Conservation (phyloP, 805 yeast genomes). For the Metschnikowia hibisci region DNA sequence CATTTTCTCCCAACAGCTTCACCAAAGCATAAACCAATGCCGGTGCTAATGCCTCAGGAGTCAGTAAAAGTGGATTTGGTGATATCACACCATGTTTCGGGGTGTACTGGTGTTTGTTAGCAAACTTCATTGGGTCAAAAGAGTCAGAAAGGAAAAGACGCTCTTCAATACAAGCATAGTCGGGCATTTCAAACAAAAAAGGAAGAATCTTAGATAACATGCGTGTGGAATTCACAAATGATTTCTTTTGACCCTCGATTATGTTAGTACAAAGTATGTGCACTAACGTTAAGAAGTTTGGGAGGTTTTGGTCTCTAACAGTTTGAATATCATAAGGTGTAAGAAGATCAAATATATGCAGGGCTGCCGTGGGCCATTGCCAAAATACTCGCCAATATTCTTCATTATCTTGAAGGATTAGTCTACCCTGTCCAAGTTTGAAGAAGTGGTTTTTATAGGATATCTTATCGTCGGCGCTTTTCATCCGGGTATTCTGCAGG, state of each 20-base stretch:
- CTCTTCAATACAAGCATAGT: constrained; percentile 24
- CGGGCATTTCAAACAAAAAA: constrained; percentile 53
- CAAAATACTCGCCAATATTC: constrained; percentile 32
- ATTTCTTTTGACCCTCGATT: constrained; percentile 8
- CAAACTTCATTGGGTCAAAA: constrained; percentile 38
- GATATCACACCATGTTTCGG: too few species aligned
- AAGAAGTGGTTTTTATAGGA: constrained; percentile 58
- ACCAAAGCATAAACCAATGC: constrained; percentile 43
- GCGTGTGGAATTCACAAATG: constrained; percentile 56
- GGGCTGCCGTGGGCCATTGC: constrained; percentile 43
- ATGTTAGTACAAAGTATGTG: constrained; percentile 24
- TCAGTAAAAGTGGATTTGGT: not conserved
- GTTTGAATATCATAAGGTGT: constrained; percentile 55
- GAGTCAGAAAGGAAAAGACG: constrained; percentile 30
- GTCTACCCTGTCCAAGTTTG: constrained; percentile 47
- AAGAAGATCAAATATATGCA: constrained; percentile 56
- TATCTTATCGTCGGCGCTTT: constrained; percentile 65
- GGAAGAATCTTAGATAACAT: constrained; percentile 65
- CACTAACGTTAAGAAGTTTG: constrained; percentile 55
- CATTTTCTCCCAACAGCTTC: constrained; percentile 26
- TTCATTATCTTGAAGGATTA: constrained; percentile 24
- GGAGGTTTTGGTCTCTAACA: constrained; percentile 53
- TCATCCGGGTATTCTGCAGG: constrained; percentile 43
- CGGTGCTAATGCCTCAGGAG: constrained; percentile 3
- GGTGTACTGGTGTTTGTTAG: not conserved